These are phyloP conservation scores for Citrus medica DNA, from an alignment of 345 rosid species.

Conservation along the genomic window DNA sequence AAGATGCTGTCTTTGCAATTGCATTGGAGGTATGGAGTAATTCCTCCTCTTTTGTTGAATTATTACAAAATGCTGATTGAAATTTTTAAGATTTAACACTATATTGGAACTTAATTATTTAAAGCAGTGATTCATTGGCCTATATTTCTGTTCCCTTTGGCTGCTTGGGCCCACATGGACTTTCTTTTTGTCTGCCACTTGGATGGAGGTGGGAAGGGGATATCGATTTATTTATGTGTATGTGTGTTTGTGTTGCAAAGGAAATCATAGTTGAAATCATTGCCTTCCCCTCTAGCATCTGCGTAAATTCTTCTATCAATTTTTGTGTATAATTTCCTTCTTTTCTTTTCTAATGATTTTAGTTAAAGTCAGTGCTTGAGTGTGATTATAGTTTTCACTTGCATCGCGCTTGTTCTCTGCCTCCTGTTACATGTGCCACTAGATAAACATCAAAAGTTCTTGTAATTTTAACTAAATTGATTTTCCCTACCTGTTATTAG, in stretches of 20 bases:
- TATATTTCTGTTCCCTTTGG: neutral
- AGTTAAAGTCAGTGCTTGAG: neutral
- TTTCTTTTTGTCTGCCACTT: neutral
- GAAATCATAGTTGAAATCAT: neutral
- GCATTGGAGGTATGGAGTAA: constrained; percentile 59
- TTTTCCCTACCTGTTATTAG: neutral
- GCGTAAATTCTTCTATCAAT: no score
- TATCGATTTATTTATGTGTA: neutral
- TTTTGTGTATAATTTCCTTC: no score
- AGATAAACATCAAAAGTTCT: neutral
- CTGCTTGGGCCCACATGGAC: neutral
- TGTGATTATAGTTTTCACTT: neutral
- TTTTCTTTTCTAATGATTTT: neutral
- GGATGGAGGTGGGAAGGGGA: neutral
- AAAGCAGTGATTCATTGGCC: neutral
- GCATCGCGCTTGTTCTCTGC: neutral
- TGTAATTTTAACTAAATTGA: neutral
- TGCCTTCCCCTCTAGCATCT: neutral
- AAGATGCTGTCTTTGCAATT: constrained; percentile 57
- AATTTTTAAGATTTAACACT: neutral
- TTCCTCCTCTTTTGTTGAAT: neutral
- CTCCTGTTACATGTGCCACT: constrained; percentile 2
- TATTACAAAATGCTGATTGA: neutral
- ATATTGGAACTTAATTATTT: neutral
- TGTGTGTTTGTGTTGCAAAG: neutral